A percentile compares a stretch with the other conserved stretches of the same genome.
Conservation (phyloP, 2,329 filamentous ascomycete genomes). For the Aspergillus sclerotialis region DNA sequence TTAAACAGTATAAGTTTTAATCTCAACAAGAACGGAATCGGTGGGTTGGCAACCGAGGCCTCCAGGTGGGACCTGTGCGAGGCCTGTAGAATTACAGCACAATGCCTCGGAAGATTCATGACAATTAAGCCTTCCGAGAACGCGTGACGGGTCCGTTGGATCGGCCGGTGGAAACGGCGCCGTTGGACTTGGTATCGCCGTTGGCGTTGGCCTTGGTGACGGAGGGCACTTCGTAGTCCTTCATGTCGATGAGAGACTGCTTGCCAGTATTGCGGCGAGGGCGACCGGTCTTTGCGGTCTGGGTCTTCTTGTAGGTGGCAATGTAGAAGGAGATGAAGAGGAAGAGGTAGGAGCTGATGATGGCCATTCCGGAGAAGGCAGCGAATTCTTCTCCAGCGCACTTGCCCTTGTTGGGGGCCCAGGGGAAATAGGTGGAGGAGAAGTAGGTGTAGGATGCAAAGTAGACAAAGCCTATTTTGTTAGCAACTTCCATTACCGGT, state of each 20-base stretch:
- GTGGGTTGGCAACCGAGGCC: too few relatives aligned
- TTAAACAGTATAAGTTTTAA: conserved; percentile 18
- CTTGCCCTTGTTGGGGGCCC: conserved; percentile 73
- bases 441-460: conserved; percentile 99
- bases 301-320: conserved; percentile 83
- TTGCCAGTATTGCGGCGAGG: conserved; percentile 59
- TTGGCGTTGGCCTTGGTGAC: conserved; percentile 20
- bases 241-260: conserved; percentile 80
- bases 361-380: conserved; percentile 83
- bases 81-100: too few relatives aligned
- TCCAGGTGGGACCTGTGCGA: too few relatives aligned
- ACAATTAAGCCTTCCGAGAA: conserved; percentile 40
- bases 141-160: conserved; percentile 39
- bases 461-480: conserved; percentile 79
- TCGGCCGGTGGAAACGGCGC: conserved; percentile 30
- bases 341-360: conserved; percentile 88
- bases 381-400: conserved; percentile 97
- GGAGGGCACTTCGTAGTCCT: conserved; percentile 58
- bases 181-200: conserved; percentile 24
- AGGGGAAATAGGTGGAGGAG: conserved; percentile 79
- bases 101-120: too few relatives aligned
- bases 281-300: conserved; percentile 46
- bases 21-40: conserved; percentile 7
- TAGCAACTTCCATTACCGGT: conserved; percentile 5
- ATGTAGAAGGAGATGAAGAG: conserved; percentile 99